phyloP scores from a whole-genome alignment of 306 rosid species.

The Phaseolus lunatus region DNA sequence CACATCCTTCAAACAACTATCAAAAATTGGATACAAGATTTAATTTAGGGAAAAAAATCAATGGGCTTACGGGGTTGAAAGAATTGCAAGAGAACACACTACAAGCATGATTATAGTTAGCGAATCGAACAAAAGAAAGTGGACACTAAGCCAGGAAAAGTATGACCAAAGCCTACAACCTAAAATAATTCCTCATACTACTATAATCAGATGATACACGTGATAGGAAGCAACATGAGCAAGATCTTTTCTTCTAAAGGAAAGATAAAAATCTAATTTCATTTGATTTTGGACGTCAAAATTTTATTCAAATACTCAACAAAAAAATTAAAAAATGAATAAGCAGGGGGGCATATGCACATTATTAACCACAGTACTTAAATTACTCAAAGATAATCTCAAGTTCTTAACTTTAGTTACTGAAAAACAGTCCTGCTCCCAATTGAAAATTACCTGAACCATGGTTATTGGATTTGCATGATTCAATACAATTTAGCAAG shows the following conservation, averaged over 20 bases:
- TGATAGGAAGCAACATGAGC: conserved; percentile 4
- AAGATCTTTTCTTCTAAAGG: conserved; percentile 20
- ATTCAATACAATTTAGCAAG: not conserved
- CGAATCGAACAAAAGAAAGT: conserved; percentile 7
- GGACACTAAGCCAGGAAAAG: not conserved
- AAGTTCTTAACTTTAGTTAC: too few relatives aligned
- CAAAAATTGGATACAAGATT: not conserved
- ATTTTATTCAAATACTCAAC: not conserved
- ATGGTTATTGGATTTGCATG: not conserved
- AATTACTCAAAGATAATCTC: too few relatives aligned
- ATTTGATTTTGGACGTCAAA: conserved; percentile 9
- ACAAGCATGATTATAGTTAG: not conserved
- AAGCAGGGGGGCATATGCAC: not conserved
- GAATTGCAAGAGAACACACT: conserved; percentile 32
- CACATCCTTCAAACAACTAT: not conserved
- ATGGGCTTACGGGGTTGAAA: conserved; percentile 1
- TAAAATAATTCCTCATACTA: conserved; percentile 8
- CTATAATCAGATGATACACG: not conserved
- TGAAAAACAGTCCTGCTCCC: not conserved
- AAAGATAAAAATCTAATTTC: conserved; percentile 20
- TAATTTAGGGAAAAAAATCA: conserved; percentile 7
- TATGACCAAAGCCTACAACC: not conserved
- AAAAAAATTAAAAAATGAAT: not conserved
- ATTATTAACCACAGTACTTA: not conserved
- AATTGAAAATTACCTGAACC: not conserved